Conservation (phyloP, 2,329 filamentous ascomycete genomes). For the Seiridium cupressi region DNA sequence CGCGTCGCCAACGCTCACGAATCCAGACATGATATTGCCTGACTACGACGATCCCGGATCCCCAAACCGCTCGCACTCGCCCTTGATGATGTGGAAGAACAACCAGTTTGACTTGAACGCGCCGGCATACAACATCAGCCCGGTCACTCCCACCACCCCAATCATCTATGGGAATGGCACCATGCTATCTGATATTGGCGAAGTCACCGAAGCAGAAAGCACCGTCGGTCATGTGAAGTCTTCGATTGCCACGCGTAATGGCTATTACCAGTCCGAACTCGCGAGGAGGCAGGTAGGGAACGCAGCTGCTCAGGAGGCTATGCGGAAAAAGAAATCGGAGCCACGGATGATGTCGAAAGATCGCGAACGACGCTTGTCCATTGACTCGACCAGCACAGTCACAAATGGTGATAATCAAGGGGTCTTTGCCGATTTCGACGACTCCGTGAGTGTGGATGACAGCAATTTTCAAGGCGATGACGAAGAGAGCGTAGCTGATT, state of each 20-base stretch:
- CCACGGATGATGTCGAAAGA: constrained; percentile 23
- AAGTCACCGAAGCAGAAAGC: constrained; percentile 53
- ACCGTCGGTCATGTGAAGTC: constrained; percentile 40
- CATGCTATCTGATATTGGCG: constrained; percentile 65
- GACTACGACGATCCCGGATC: constrained; percentile 61
- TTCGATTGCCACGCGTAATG: constrained; percentile 31
- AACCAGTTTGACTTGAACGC: constrained; percentile 41
- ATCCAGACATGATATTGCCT: constrained; percentile 92
- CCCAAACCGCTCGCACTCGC: constrained; percentile 50
- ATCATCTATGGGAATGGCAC: constrained; percentile 70
- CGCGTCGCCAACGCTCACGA: constrained; percentile 82
- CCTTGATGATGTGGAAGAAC: constrained; percentile 52
- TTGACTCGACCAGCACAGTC: constrained; percentile 61
- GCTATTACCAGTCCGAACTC: constrained; percentile 30
- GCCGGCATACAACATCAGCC: constrained; percentile 37
- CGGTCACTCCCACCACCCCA: constrained; percentile 53
- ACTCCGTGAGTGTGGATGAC: constrained; percentile 60
- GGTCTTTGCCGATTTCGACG: constrained; percentile 62
- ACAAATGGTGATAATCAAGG: constrained; percentile 47
- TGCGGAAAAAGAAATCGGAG: constrained; percentile 44
- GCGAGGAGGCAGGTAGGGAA: constrained; percentile 44
- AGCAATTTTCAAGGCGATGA: constrained; percentile 67
- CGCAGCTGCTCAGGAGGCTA: constrained; percentile 37
- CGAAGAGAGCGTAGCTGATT: constrained; percentile 63
- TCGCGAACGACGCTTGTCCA: constrained; percentile 52